A percentile compares a stretch with the other conserved stretches of the same genome.
phyloP scores from a whole-genome alignment of 768 basidiomycete genomes.

The Leccinum rimulosum region DNA sequence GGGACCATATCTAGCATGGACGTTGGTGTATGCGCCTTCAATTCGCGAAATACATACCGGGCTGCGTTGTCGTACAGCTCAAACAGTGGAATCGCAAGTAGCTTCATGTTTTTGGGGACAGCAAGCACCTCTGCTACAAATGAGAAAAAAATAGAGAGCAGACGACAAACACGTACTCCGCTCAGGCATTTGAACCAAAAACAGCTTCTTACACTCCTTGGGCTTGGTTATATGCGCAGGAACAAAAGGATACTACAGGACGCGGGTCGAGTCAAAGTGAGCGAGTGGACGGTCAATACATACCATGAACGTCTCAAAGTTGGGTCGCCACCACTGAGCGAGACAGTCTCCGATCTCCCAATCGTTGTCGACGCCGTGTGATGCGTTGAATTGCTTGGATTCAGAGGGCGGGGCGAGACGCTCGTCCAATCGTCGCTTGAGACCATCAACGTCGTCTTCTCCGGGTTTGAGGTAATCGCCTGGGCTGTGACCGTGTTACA shows the following conservation, averaged over 20 bases:
- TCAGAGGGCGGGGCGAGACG: constrained; percentile 79
- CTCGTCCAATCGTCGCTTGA: constrained; percentile 85
- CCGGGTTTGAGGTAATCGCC: constrained; percentile 99
- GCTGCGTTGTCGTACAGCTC: constrained; percentile 98
- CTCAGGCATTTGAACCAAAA: constrained; percentile 93
- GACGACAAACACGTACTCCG: constrained; percentile 57
- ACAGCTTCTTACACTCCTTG: constrained; percentile 97
- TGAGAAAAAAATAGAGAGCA: not conserved
- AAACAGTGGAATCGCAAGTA: constrained; percentile 93
- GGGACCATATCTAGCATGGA: constrained; percentile 68
- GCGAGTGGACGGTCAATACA: constrained; percentile 28
- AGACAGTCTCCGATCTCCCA: constrained; percentile 97
- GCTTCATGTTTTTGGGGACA: constrained; percentile 98
- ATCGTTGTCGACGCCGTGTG: constrained; percentile 78
- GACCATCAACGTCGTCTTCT: constrained; percentile 88
- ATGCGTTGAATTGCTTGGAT: constrained; percentile 71
- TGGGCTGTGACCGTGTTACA: constrained; percentile 49
- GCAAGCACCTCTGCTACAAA: constrained; percentile 77
- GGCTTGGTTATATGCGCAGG: constrained; percentile 97
- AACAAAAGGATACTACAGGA: constrained; percentile 80
- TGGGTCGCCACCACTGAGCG: constrained; percentile 98
- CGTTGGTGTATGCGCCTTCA: constrained; percentile 1
- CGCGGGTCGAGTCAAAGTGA: not conserved
- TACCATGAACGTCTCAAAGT: constrained; percentile 99
- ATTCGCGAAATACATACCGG: constrained; percentile 41